Evolutionary conservation across 1,284 basidiomycete species (phyloP).

Genomic region (Apiotrichum mycotoxinovorans): DNA sequence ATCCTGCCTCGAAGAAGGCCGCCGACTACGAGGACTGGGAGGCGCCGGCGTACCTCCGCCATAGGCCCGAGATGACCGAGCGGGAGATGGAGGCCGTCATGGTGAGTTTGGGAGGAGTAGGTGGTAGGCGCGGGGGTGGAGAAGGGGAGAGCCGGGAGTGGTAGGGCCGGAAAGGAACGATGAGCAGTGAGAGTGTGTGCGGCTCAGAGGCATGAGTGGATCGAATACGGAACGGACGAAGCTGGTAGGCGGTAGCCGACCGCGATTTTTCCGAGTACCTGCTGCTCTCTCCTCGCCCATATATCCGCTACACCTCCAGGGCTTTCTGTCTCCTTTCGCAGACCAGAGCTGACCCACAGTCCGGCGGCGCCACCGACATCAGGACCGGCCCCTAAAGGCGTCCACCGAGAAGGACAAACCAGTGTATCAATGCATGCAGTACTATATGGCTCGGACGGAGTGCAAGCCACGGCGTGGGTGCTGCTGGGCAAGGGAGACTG

Average conservation of each 20-base stretch:
- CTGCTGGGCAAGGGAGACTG: too few species aligned
- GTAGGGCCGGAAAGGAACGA: not conserved
- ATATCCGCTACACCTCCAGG: too few species aligned
- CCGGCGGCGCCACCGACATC: slow-evolving; percentile 61
- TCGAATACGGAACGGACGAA: slow-evolving; percentile 1
- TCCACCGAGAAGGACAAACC: not conserved
- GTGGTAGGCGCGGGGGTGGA: not conserved
- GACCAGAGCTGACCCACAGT: slow-evolving; percentile 56
- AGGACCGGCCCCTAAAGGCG: slow-evolving; percentile 26
- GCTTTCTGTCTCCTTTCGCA: too few species aligned
- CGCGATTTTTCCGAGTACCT: too few species aligned
- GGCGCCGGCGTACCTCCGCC: slow-evolving; percentile 68
- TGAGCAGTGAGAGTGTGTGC: not conserved
- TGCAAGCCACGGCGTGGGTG: too few species aligned
- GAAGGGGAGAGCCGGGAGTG: not conserved
- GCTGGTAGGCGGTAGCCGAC: too few species aligned
- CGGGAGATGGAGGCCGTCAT: slow-evolving; percentile 72
- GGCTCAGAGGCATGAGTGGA: too few species aligned
- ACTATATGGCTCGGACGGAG: not conserved
- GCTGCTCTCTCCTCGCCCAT: too few species aligned
- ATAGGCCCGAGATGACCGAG: slow-evolving; percentile 60
- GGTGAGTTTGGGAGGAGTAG: slow-evolving; percentile 55
- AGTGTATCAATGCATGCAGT: slow-evolving; percentile 7
- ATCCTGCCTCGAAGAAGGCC: slow-evolving; percentile 37
- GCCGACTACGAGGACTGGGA: slow-evolving; percentile 64